These are phyloP conservation scores for Chlamydomonas schloesseri DNA, from an alignment of 139 green algal species.

Conservation along the genomic window DNA sequence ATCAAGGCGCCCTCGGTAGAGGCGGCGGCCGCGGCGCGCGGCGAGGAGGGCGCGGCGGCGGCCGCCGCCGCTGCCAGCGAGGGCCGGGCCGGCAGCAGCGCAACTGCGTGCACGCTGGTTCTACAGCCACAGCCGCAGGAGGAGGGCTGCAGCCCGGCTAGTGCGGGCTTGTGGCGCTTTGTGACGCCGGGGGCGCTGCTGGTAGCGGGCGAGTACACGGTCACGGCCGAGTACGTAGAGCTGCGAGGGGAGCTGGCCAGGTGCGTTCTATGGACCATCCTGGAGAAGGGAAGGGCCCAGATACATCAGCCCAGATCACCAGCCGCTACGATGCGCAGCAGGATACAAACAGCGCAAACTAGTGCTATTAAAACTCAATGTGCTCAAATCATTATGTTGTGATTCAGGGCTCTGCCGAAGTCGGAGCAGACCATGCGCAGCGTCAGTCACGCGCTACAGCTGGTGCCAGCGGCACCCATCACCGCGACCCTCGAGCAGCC, in stretches of 20 bases:
- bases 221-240: slow-evolving; percentile 68
- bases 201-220: slow-evolving; percentile 55
- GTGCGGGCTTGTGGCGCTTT: slow-evolving; percentile 12
- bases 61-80: background rate
- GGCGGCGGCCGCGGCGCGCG: slow-evolving; percentile 27
- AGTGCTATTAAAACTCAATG: no score
- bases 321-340: no score
- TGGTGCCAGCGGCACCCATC: slow-evolving; percentile 54
- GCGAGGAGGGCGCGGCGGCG: background rate
- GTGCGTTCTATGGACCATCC: background rate
- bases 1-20: slow-evolving; percentile 43
- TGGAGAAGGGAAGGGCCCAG: no score
- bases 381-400: no score
- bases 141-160: background rate
- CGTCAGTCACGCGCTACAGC: slow-evolving; percentile 49
- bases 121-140: slow-evolving; percentile 26
- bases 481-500: slow-evolving; percentile 47
- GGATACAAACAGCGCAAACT: no score
- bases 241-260: slow-evolving; percentile 57
- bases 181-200: slow-evolving; percentile 31
- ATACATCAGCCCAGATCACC: no score
- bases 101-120: background rate
- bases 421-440: slow-evolving; percentile 58
- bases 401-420: slow-evolving; percentile 27
- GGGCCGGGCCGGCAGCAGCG: slow-evolving; percentile 23